Evolutionary conservation across 495 filamentous ascomycete species (phyloP).

Genomic region (Penicillium verhagenii): DNA sequence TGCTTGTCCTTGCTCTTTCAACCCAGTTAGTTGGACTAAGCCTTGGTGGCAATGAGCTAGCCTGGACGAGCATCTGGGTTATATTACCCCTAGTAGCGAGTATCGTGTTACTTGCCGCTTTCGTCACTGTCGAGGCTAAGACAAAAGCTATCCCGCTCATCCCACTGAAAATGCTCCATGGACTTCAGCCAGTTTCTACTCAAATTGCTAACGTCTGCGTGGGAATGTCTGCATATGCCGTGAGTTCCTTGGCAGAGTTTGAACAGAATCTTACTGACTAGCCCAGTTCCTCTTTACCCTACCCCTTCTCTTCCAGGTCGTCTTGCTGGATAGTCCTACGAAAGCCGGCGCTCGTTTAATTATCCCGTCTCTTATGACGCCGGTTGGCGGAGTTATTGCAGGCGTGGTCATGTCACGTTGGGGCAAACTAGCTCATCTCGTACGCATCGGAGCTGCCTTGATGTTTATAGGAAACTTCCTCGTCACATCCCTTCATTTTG

Average conservation of each 20-base stretch:
- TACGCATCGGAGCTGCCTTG: conserved; percentile 53
- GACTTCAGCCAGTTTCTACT: conserved; percentile 49
- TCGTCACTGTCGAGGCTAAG: conserved; percentile 53
- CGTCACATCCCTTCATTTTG: conserved; percentile 53
- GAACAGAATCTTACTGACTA: not conserved
- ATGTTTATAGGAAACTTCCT: conserved; percentile 61
- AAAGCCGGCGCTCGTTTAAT: conserved; percentile 58
- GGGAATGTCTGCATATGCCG: conserved; percentile 63
- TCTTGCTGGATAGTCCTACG: conserved; percentile 59
- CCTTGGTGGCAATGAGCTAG: conserved; percentile 60
- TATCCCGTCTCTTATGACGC: conserved; percentile 61
- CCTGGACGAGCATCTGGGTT: conserved; percentile 58
- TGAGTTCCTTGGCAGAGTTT: conserved; percentile 29
- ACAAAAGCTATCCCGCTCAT: conserved; percentile 62
- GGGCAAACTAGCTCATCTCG: conserved; percentile 55
- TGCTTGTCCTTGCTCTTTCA: conserved; percentile 58
- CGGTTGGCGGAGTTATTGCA: conserved; percentile 58
- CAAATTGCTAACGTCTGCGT: conserved; percentile 61
- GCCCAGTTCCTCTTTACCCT: conserved; percentile 63
- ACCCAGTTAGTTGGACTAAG: conserved; percentile 59
- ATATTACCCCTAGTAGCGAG: conserved; percentile 53
- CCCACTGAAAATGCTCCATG: conserved; percentile 55
- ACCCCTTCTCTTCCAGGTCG: conserved; percentile 63
- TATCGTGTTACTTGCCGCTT: conserved; percentile 45
- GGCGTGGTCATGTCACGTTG: conserved; percentile 65